Evolutionary conservation across 495 filamentous ascomycete genomes (phyloP), one percentile per base, ranked within the genome.

Genomic region (Aspergillus heteromorphus): DNA sequence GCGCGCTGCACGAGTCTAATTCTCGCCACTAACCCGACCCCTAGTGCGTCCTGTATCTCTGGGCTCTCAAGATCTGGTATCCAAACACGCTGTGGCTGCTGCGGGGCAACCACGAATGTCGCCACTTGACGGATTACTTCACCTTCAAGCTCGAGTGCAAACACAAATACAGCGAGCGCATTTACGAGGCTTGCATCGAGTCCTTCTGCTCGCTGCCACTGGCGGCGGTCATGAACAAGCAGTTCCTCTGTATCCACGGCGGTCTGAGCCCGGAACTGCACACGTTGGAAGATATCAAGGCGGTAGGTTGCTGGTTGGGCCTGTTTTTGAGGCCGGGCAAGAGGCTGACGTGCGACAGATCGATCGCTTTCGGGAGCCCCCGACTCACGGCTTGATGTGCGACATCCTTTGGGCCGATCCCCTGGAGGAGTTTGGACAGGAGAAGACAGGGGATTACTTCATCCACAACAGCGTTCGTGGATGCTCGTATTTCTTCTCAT

Each of bases 61-160:
- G 93, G 93, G 87, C 91, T 10, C 76, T 98, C 63, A 98, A 98
- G 82, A 97, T 98, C 69, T 96, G 95, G 86, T 97, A 98, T 65
- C 93, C 93, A 10, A 91, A 96, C 65, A 92, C 90, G 3, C 87
- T 98, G 45, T 98, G 93, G 93, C 76, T 98, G 63, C 82, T 98
- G 59, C 86, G 93, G 54, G 93, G 93, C 60, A 98, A 98, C 68
- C 93, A 98, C 73, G 93, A 98, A 77, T 98, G 93, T 71, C 85
- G 93, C 65, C 93, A 98, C 76, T 79, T 98, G 78, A 98, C 93
- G 21, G 93, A 98, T 67, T 98, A 98, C 78, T 98, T 98, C 76
- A 98, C 93, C 48, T 98, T 98, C 78, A 97, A 97, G 79, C 81
- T 98, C 51, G 93, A 98, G 72, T 98, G 93, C 78, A 95, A 93